Percentiles rank a stretch among this genome's conserved stretches.
These are phyloP conservation scores for Lablab purpureus DNA, from an alignment of 306 rosid species.

Conservation along the genomic window DNA sequence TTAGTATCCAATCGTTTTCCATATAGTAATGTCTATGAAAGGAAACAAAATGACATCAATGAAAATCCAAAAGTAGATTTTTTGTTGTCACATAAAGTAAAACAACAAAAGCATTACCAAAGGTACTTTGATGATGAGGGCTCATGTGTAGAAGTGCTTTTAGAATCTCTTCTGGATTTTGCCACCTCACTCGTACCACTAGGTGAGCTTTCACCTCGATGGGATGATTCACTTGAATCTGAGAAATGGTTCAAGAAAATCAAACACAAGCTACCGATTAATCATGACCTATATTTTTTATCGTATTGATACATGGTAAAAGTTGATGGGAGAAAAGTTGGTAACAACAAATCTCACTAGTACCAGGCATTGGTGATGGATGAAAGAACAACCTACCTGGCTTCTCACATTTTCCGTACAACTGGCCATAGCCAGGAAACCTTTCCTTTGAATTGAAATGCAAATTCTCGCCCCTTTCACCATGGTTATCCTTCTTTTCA, in stretches of 20 bases:
- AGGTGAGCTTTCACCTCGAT: slow-evolving; percentile 53
- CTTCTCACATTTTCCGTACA: neutral
- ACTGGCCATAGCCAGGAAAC: slow-evolving; percentile 50
- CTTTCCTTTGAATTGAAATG: slow-evolving; percentile 56
- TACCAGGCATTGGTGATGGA: slow-evolving; percentile 38
- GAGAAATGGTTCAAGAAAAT: slow-evolving; percentile 63
- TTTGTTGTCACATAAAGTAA: neutral
- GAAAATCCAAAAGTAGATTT: slow-evolving; percentile 29
- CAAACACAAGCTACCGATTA: slow-evolving; percentile 67
- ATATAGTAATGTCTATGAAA: neutral
- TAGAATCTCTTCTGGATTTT: neutral
- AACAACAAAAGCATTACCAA: slow-evolving; percentile 41
- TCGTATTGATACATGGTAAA: slow-evolving; percentile 62
- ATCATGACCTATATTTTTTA: slow-evolving; percentile 44
- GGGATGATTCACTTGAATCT: slow-evolving; percentile 57
- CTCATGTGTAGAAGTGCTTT: slow-evolving; percentile 8
- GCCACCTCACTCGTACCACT: neutral
- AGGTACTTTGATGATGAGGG: neutral
- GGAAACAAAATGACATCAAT: slow-evolving; percentile 27
- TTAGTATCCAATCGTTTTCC: too few species aligned
- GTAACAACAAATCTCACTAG: slow-evolving; percentile 51
- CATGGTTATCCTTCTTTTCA: slow-evolving; percentile 53
- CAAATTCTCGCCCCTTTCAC: slow-evolving; percentile 66
- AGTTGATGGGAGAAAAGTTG: slow-evolving; percentile 47
- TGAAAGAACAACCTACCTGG: slow-evolving; percentile 51